A percentile compares a stretch with the other conserved stretches of the same genome.
These are phyloP conservation scores for Bipolaris victoriae DNA, from an alignment of 2,329 filamentous ascomycete genomes.

Conservation along the genomic window DNA sequence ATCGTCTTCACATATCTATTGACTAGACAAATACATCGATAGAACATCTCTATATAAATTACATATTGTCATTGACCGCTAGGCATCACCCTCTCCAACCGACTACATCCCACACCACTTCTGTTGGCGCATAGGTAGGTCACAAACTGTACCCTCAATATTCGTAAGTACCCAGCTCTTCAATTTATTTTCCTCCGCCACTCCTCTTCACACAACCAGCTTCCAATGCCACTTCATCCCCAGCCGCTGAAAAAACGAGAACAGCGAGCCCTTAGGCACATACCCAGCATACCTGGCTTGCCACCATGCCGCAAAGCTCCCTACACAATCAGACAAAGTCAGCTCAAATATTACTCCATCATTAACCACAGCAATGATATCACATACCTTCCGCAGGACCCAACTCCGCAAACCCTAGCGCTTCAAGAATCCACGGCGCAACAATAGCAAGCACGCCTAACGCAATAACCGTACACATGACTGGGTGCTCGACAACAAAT, in stretches of 20 bases:
- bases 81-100: not conserved
- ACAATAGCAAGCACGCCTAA: slow-evolving; percentile 39
- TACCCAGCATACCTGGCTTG: slow-evolving; percentile 48
- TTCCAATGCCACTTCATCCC: slow-evolving; percentile 49
- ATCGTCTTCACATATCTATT: not conserved
- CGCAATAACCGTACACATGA: slow-evolving; percentile 39
- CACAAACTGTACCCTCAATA: not conserved
- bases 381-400: slow-evolving; percentile 39
- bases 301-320: slow-evolving; percentile 51
- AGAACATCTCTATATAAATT: not conserved
- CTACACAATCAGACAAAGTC: slow-evolving; percentile 12
- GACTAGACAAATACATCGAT: not conserved
- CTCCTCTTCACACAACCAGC: not conserved
- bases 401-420: slow-evolving; percentile 42
- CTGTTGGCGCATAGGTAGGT: not conserved
- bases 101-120: not conserved
- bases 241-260: slow-evolving; percentile 52
- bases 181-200: no score
- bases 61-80: not conserved
- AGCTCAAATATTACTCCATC: not conserved
- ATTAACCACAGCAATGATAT: no score
- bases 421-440: slow-evolving; percentile 38
- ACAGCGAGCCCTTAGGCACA: slow-evolving; percentile 51
- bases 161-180: not conserved
- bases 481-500: slow-evolving; percentile 41